A percentile compares a stretch with the other conserved stretches of the same genome.
These are phyloP conservation scores for Calonectria leucothoes DNA, from an alignment of 2,329 filamentous ascomycete genomes.

Conservation along the genomic window DNA sequence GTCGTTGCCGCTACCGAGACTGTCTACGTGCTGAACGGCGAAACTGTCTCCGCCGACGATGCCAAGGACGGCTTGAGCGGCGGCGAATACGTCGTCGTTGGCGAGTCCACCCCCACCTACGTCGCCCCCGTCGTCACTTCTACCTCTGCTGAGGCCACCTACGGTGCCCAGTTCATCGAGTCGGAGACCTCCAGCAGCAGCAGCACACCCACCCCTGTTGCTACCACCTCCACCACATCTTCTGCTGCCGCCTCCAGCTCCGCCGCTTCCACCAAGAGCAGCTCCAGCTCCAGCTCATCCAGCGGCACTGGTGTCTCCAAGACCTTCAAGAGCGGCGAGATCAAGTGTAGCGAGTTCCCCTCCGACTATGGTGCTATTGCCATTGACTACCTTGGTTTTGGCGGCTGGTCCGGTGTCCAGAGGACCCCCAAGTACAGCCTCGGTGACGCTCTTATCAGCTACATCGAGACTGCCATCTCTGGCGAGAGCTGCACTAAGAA, in stretches of 20 bases:
- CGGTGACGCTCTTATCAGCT: conserved; percentile 63
- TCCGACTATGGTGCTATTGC: conserved; percentile 82
- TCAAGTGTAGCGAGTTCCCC: conserved; percentile 81
- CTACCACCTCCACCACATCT: conserved; percentile 33
- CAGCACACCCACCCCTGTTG: conserved; percentile 42
- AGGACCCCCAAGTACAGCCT: conserved; percentile 63
- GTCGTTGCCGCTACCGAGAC: conserved; percentile 72
- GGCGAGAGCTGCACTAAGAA: conserved; percentile 71
- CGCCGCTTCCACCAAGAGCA: conserved; percentile 28
- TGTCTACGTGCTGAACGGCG: conserved; percentile 78
- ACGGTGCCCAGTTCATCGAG: conserved; percentile 65
- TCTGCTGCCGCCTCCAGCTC: conserved; percentile 40
- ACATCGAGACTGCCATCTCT: conserved; percentile 72
- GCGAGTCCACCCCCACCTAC: conserved; percentile 67
- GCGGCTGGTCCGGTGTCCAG: conserved; percentile 87
- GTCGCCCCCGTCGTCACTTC: conserved; percentile 54
- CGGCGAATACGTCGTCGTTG: conserved; percentile 76
- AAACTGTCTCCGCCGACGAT: conserved; percentile 69
- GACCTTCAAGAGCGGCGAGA: conserved; percentile 80
- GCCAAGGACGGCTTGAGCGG: conserved; percentile 78
- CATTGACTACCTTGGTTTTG: conserved; percentile 75
- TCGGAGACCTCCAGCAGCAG: conserved; percentile 52
- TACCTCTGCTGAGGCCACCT: conserved; percentile 47
- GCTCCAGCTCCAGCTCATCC: conserved; percentile 39
- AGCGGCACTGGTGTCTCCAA: conserved; percentile 66